Conservation (phyloP, 1,284 basidiomycete species). For the Microbotryum lychnidis-dioicae region DNA sequence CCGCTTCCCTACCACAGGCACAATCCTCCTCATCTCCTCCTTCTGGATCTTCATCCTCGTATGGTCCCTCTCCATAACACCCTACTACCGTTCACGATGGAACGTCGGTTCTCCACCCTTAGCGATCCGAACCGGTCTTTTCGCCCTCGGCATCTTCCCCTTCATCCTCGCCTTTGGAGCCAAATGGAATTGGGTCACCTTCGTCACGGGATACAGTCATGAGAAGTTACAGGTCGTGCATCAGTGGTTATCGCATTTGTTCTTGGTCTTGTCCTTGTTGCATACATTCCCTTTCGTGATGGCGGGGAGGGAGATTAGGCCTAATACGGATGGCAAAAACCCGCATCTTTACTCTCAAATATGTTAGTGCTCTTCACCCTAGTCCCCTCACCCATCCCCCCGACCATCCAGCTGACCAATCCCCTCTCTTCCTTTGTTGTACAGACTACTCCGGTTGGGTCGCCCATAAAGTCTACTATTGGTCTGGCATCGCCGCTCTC, state of each 20-base stretch:
- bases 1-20: conserved; percentile 41
- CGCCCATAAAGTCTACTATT: conserved; percentile 34
- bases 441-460: conserved; percentile 1
- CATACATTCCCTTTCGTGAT: conserved; percentile 33
- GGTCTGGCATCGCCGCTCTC: conserved; percentile 43
- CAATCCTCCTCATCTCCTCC: conserved; percentile 35
- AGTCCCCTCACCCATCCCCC: conserved; percentile 1
- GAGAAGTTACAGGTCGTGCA: conserved; percentile 46
- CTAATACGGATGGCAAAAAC: conserved; percentile 24
- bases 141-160: conserved; percentile 31
- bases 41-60: conserved; percentile 40
- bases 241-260: conserved; percentile 41
- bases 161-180: conserved; percentile 39
- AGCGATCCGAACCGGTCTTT: conserved; percentile 39
- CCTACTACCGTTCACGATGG: conserved; percentile 43
- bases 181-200: conserved; percentile 44
- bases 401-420: neutral
- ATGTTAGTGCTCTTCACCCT: conserved; percentile 9
- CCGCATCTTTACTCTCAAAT: conserved; percentile 26
- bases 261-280: conserved; percentile 25
- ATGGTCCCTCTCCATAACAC: conserved; percentile 38
- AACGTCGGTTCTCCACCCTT: conserved; percentile 41
- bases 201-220: conserved; percentile 45
- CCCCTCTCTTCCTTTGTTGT: too few species aligned
- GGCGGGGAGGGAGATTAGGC: conserved; percentile 24